Conservation (phyloP, 306 rosid genomes). For the Malus fusca region DNA sequence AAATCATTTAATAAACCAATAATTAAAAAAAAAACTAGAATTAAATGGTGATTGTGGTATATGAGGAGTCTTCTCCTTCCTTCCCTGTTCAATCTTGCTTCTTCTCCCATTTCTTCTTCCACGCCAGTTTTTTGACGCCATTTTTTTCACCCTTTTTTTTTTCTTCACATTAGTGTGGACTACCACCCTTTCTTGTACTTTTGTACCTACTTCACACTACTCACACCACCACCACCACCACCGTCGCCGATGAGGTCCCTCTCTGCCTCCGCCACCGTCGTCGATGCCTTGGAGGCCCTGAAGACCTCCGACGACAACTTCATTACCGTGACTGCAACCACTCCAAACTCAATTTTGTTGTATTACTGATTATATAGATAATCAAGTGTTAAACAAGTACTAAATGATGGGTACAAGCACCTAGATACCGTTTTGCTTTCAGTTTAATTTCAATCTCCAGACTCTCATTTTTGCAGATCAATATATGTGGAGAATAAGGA, state of each 20-base stretch:
- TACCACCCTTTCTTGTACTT: too few species aligned
- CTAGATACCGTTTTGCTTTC: neutral
- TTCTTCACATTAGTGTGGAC: too few species aligned
- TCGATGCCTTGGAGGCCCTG: slow-evolving; percentile 58
- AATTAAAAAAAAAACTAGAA: too few species aligned
- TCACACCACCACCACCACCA: neutral
- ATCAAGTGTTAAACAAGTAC: too few species aligned
- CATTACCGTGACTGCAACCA: slow-evolving; percentile 57
- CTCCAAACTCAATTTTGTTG: neutral
- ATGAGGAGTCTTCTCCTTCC: too few species aligned
- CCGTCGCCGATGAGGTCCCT: slow-evolving; percentile 67
- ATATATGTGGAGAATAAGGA: neutral
- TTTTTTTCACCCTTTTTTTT: too few species aligned
- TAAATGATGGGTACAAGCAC: neutral
- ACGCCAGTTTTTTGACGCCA: too few species aligned
- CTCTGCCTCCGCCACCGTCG: slow-evolving; percentile 49
- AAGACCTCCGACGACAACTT: slow-evolving; percentile 50
- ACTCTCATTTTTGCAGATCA: neutral
- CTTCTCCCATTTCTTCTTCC: too few species aligned
- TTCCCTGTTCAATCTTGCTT: too few species aligned
- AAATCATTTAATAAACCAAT: too few species aligned
- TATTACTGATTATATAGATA: neutral
- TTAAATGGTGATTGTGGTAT: too few species aligned
- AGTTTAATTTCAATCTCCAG: neutral
- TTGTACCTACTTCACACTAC: neutral